Evolutionary conservation across 176 grass and related monocot species (phyloP).

Genomic region (Elymus sibiricus): DNA sequence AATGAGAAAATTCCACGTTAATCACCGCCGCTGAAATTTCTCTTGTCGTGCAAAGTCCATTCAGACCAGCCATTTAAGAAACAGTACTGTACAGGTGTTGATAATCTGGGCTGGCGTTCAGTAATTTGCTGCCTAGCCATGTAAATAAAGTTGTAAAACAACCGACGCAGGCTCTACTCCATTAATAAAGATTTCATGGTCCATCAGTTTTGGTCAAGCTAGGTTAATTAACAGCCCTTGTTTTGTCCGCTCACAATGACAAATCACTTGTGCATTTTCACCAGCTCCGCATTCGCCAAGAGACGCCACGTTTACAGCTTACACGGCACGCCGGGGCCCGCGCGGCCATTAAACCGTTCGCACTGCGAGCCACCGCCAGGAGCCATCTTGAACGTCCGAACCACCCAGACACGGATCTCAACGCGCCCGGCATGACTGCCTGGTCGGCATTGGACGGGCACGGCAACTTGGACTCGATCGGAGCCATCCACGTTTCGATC

Average conservation of each 20-base stretch:
- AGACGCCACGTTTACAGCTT: not conserved
- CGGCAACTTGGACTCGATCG: not conserved
- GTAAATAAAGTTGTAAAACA: not conserved
- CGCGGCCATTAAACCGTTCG: not conserved
- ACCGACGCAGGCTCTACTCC: too few species aligned
- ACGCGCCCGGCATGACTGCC: not conserved
- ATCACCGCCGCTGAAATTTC: not conserved
- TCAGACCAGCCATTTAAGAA: not conserved
- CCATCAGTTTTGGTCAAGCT: not conserved
- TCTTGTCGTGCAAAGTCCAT: not conserved
- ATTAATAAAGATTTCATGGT: not conserved
- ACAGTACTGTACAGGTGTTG: not conserved
- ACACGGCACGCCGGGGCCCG: not conserved
- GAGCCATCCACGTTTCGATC: constrained; percentile 31
- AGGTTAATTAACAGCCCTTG: not conserved
- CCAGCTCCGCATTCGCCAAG: not conserved
- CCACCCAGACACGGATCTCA: not conserved
- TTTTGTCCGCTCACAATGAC: not conserved
- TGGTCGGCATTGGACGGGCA: constrained; percentile 24
- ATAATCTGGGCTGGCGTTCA: not conserved
- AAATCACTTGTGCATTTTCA: too few species aligned
- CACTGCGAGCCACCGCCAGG: not conserved
- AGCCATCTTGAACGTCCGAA: not conserved
- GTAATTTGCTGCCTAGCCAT: not conserved
- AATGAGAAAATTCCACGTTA: not conserved